Conservation (phyloP, 768 basidiomycete genomes). For the Boletus subparvulus region DNA sequence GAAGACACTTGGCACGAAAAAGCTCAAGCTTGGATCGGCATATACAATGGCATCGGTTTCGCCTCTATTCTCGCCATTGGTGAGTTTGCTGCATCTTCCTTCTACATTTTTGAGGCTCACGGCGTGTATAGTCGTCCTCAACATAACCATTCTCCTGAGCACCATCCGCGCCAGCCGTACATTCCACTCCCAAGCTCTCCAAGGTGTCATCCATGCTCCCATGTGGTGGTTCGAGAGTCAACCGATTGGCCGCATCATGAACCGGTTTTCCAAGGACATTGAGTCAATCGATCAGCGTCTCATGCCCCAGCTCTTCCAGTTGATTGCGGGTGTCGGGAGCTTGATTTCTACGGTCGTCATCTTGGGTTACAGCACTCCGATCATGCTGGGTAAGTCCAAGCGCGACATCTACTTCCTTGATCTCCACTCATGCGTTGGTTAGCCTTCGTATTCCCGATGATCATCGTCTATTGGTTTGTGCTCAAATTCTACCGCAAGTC, state of each 20-base stretch:
- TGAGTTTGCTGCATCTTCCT: conserved; percentile 3
- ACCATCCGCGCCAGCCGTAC: conserved; percentile 28
- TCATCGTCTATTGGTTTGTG: conserved; percentile 40
- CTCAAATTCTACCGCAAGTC: conserved; percentile 49
- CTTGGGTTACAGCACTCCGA: conserved; percentile 25
- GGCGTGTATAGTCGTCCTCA: conserved; percentile 25
- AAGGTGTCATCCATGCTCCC: conserved; percentile 26
- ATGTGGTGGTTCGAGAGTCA: conserved; percentile 34
- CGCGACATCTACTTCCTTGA: conserved; percentile 10
- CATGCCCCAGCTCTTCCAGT: conserved; percentile 31
- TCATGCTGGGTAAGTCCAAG: conserved; percentile 37
- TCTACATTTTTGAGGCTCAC: background rate
- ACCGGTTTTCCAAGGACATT: conserved; percentile 46
- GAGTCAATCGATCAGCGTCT: conserved; percentile 41
- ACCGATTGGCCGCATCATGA: conserved; percentile 46
- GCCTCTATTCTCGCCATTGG: conserved; percentile 18
- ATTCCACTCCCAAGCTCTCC: conserved; percentile 25
- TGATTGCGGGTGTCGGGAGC: conserved; percentile 24
- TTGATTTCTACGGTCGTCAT: conserved; percentile 25
- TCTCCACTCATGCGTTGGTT: conserved; percentile 17
- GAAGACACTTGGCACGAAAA: conserved; percentile 24
- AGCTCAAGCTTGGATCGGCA: conserved; percentile 29
- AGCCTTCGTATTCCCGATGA: conserved; percentile 26
- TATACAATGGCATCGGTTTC: conserved; percentile 29
- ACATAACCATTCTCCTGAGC: conserved; percentile 26